Percentiles rank a stretch among this genome's conserved stretches.
phyloP scores from a whole-genome alignment of 2,329 filamentous ascomycete species.

The Cladosporium cucumerinum region DNA sequence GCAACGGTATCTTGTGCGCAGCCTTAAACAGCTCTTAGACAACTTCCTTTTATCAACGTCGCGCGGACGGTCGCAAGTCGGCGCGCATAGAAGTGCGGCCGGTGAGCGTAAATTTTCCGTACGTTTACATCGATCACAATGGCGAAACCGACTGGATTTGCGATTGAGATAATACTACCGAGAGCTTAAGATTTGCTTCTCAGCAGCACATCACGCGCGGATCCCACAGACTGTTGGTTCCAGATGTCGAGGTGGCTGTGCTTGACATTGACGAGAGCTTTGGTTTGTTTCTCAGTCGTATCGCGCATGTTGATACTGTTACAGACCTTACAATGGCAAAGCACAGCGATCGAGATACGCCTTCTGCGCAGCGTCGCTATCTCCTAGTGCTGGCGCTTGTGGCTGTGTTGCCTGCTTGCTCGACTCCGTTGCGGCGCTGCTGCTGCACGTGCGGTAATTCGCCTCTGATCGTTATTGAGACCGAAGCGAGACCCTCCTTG shows the following conservation, averaged over 20 bases:
- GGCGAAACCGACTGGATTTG: neutral
- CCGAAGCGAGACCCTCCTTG: neutral
- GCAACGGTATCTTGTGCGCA: neutral
- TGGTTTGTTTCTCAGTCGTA: neutral
- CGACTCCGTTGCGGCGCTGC: neutral
- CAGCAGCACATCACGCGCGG: neutral
- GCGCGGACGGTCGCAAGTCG: neutral
- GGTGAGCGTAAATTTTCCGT: neutral
- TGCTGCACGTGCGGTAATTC: neutral
- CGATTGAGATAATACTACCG: neutral
- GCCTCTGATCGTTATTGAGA: neutral
- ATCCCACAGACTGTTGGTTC: neutral
- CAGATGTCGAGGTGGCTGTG: neutral
- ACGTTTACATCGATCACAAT: neutral
- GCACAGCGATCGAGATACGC: neutral
- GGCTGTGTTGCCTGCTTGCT: neutral
- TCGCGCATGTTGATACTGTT: neutral
- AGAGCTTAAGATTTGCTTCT: neutral
- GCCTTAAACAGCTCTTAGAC: neutral
- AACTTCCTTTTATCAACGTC: neutral
- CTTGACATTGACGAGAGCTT: too few species aligned
- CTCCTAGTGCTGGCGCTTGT: neutral
- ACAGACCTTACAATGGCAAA: neutral
- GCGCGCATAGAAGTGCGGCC: neutral
- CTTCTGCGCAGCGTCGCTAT: neutral